A percentile compares a stretch with the other conserved stretches of the same genome.
phyloP scores from a whole-genome alignment of 371 early-diverging fungal genomes.

The Mucor piriformis region DNA sequence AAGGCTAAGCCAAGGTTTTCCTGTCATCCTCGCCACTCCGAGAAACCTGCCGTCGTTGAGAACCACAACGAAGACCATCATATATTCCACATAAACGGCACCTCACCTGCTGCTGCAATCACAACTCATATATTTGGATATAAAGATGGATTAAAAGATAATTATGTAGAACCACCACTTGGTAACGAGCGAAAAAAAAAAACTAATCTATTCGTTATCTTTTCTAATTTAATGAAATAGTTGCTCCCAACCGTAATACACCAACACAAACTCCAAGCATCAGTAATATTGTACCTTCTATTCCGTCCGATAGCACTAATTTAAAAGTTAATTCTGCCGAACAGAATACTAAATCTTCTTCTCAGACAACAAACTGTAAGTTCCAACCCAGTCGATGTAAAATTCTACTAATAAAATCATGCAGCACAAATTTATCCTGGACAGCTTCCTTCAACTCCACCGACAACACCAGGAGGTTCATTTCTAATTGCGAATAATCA shows the following conservation, averaged over 20 bases:
- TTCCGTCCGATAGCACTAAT: background rate
- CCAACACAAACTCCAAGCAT: constrained; percentile 1
- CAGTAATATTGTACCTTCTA: background rate
- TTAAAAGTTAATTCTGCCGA: background rate
- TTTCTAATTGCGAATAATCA: background rate
- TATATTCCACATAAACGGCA: constrained; percentile 3
- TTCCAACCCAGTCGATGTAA: no score
- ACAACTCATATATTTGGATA: constrained; percentile 21
- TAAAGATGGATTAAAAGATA: constrained; percentile 20
- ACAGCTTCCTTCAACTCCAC: constrained; percentile 23
- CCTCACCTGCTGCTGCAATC: constrained; percentile 5
- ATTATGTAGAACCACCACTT: constrained; percentile 27
- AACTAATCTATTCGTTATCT: background rate
- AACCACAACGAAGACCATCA: background rate
- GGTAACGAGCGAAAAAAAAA: constrained; percentile 1
- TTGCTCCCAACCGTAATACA: constrained; percentile 20
- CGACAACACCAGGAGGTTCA: constrained; percentile 21
- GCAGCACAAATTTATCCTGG: constrained; percentile 18
- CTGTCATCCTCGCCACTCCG: constrained; percentile 3
- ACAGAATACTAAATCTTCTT: background rate
- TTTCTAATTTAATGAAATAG: no score
- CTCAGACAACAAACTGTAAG: no score
- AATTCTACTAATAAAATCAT: background rate
- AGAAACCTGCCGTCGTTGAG: background rate
- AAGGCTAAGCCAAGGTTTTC: constrained; percentile 29